Base-by-base conservation (phyloP, 768 basidiomycete genomes). In the Lactarius sanguifluus region DNA sequence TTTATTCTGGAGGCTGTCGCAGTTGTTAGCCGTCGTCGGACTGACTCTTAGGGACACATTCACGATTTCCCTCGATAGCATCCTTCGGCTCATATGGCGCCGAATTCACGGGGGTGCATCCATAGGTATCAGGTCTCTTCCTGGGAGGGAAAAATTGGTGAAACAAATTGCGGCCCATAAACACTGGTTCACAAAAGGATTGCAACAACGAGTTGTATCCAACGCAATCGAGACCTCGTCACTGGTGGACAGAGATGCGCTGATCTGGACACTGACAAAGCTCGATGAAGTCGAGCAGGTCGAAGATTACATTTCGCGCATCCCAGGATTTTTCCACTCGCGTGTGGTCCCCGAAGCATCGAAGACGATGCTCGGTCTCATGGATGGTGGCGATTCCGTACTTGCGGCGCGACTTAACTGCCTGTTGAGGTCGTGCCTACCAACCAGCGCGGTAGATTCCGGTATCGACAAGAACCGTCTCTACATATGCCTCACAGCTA, bases 241-340 rank as follows among this genome's bases (percentile, higher is more conserved):
- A 28, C 47, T 18, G 20, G 59, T 60, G 18, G 59, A 60, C 40
- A 45, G n/a, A 34, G 59, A 60, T 18, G 59, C 59, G 28, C 41
- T 60, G 30, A 60, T 45, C 59, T 60, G 59, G 59, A 60, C 59
- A 34, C 59, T 60, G 6, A 13, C 59, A n/a, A 32, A 32, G 30
- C 45, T 60, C 15, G 43, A 47, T 16, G 59, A 60, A 25, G 43
- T 47, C 28, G 28, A 60, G 18, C 43, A 60, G n/a, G 59, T 60
- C 2, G 59, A 60, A 47, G 43, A 34, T 47, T 60, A 38, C 20
- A 47, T 60, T n/a, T 16, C 43, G 18, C 43, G 59, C 13, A 60
- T 60, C 10, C 59, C 59, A 15, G 59, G 59, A 7, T 60, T 60
- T n/a, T 60, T 60, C 59, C 30, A 47, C 59, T 60, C 59, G 25